Base-by-base conservation (phyloP, 257 asterid genomes). In the Petunia axillaris region DNA sequence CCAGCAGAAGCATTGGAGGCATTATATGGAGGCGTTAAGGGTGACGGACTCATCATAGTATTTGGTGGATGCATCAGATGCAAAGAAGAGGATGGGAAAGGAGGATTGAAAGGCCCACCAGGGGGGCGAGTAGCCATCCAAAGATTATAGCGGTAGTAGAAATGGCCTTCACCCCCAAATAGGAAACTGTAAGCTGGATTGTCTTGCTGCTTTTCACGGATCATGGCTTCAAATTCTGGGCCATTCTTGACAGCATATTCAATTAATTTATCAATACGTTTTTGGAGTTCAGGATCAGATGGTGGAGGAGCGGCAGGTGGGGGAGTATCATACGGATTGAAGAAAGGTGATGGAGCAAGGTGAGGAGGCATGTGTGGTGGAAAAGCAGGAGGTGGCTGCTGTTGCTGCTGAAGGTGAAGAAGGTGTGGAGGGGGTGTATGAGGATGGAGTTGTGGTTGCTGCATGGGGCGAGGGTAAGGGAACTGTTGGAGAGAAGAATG, bases 151-250 rank as follows among this genome's bases (percentile, higher is more conserved):
- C 93, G 91, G 85, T 95, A 95, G 87, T 95, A 95, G 85, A 85
- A 87, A 88, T 93, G 93, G 79, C 99, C 99, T 71, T 95, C 99
- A 4, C 99, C 97, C n/a, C 98, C 98, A 83, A 95, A 95, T 55
- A 95, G 94, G 81, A 95, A 95, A 79, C 92, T 64, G 78, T 93
- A 95, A 62, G 91, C 96, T 14, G 99, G 98, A 86, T 95, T 95
- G 67, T 95, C 98, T 85, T 89, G 91, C 91, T 95, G 97, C 78
- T 97, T 91, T 83, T 95, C 98, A 64, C 99, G 97, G 57, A 95
- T 96, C 91, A 95, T 91, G 78, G 94, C 96, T 87, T 95, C 99
- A 83, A 95, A 93, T 83, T 92, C 99, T 0, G 99, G 99, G 63
- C 98, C 99, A 67, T 93, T 95, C 88, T 95, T 95, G 81, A 91